Base-by-base conservation (phyloP, 1,284 basidiomycete genomes). In the Schizophyllum commune region DNA sequence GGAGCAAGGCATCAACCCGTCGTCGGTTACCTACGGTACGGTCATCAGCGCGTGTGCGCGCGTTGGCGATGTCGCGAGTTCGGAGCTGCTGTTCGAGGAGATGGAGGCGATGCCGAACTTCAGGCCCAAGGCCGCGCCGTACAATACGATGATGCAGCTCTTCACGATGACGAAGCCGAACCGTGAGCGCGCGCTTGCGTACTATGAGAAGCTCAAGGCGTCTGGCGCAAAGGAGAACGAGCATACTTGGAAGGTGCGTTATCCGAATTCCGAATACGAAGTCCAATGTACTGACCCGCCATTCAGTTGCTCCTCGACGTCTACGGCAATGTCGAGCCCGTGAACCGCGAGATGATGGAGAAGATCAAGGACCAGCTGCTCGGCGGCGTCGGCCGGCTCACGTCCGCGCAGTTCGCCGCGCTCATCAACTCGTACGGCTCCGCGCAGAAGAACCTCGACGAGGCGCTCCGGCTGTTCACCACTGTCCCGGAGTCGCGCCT, bases 71-170 rank as follows among this genome's bases (percentile, higher is more conserved):
- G 85, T 87, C 19, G 77, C 81, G 19, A 87, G 88, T 0, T 97
- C 97, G 1, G 91, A 92, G 71, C 78, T 79, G 13, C 75, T 98
- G 58, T 98, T 97, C 75, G 73, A 79, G 59, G 94, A 96, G 75
- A 99, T 99, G 96, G 73, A 80, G 7, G 66, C 73, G 52, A 82
- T 88, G 66, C 80, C 75, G 32, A 86, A 87, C 67, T 98, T 95
- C 81, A 89, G 82, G 75, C 88, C 96, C 7, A 83, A 95, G 6
- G 88, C 97, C 1, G 96, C 97, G 21, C 96, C 96, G 5, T 94
- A 86, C 79, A 99, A 98, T 77, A 98, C 92, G 51, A 98, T 99
- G 96, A 98, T 99, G 84, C 97, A 99, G 74, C 84, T 96, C 71
- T 97, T 94, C 76, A 89, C 92, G 57, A 87, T 91, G 64, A 96